phyloP scores from a whole-genome alignment of 768 basidiomycete genomes.

The Lanmaoa rubissima region DNA sequence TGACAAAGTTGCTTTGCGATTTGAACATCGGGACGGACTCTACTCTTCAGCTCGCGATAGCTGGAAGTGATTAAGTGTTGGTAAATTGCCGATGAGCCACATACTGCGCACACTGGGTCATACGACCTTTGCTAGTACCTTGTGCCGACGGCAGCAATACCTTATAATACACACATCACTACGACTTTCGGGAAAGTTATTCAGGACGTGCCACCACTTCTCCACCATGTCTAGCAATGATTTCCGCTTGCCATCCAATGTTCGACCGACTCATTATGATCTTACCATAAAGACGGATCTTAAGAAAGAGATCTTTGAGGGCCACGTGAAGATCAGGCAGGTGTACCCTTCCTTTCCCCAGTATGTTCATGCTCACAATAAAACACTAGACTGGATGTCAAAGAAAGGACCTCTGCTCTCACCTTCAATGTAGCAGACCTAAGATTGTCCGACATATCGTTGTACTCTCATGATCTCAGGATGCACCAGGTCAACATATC shows the following conservation, averaged over 20 bases:
- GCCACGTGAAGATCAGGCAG: conserved; percentile 70
- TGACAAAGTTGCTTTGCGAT: not conserved
- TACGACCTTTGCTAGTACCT: not conserved
- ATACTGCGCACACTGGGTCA: conserved; percentile 5
- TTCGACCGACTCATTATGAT: conserved; percentile 76
- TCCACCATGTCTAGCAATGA: conserved; percentile 13
- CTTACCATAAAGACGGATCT: conserved; percentile 81
- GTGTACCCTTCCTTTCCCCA: conserved; percentile 19
- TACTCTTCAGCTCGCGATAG: not conserved
- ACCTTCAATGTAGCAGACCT: conserved; percentile 66
- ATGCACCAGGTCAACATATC: conserved; percentile 44
- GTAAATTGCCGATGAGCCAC: conserved; percentile 10
- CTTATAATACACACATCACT: not conserved
- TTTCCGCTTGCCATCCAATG: conserved; percentile 60
- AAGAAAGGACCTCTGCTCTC: conserved; percentile 56
- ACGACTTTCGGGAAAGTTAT: not conserved
- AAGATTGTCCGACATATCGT: conserved; percentile 51
- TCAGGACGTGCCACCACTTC: conserved; percentile 3
- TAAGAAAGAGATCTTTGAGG: conserved; percentile 69
- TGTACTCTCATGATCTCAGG: conserved; percentile 56
- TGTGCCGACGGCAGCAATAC: not conserved
- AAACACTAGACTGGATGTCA: conserved; percentile 55
- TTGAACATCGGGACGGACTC: not conserved
- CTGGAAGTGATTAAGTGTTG: not conserved
- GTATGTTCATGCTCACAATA: not conserved